These are phyloP conservation scores for Colletotrichum salicis DNA, from an alignment of 2,329 filamentous ascomycete genomes.

Conservation along the genomic window DNA sequence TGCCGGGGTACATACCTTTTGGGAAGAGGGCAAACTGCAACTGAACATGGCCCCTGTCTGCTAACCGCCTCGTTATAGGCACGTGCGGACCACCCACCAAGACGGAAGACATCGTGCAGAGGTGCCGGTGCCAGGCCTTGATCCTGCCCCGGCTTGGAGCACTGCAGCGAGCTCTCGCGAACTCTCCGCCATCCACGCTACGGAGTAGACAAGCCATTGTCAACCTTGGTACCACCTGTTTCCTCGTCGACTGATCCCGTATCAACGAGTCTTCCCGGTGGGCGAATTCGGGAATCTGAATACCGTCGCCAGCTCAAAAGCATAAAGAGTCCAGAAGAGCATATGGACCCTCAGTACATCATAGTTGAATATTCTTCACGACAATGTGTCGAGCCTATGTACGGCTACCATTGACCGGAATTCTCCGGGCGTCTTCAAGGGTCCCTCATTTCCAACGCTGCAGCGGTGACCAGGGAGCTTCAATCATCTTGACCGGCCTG, in stretches of 20 bases:
- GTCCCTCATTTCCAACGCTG: neutral
- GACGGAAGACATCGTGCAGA: neutral
- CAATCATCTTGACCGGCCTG: constrained; percentile 10
- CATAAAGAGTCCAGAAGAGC: neutral
- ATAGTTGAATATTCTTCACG: neutral
- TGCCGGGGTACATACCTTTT: constrained; percentile 9
- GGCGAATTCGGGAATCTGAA: neutral
- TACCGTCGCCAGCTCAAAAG: too few species aligned
- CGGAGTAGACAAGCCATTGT: constrained; percentile 15
- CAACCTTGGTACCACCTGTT: neutral
- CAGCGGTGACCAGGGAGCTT: constrained; percentile 11
- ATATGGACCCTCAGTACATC: neutral
- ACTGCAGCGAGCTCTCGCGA: neutral
- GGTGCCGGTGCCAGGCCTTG: neutral
- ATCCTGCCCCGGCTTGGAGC: neutral
- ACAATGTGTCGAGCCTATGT: neutral
- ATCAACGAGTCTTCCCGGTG: neutral
- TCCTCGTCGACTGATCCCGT: neutral
- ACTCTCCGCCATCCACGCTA: neutral
- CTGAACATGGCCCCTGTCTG: constrained; percentile 13
- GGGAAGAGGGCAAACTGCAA: constrained; percentile 16
- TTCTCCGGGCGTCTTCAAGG: constrained; percentile 16
- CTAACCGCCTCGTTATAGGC: constrained; percentile 5
- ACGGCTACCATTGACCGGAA: neutral
- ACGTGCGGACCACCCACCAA: constrained; percentile 14